A percentile compares a stretch with the other conserved stretches of the same genome.
These are phyloP conservation scores for Fusarium fujikuroi DNA, from an alignment of 2,329 filamentous ascomycete species.

Conservation along the genomic window DNA sequence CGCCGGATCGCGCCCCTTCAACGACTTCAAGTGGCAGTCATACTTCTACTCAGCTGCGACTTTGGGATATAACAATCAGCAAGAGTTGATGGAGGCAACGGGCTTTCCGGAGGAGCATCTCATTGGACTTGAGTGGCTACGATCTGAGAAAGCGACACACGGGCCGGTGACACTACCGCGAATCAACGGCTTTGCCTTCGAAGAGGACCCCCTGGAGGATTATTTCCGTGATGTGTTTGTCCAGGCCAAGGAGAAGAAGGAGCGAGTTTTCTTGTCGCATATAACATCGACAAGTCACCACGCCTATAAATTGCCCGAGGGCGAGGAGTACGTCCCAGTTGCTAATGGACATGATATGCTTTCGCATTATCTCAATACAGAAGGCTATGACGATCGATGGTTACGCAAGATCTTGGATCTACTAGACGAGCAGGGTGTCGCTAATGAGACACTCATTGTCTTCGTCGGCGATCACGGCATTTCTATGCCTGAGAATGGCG, in stretches of 20 bases:
- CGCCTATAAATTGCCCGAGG: conserved; percentile 45
- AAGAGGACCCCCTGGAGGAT: conserved; percentile 47
- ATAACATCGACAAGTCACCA: conserved; percentile 46
- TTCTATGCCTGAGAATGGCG: conserved; percentile 47
- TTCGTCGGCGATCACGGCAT: conserved; percentile 50
- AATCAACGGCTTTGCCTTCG: conserved; percentile 51
- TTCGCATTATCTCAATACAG: conserved; percentile 47
- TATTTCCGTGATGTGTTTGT: conserved; percentile 49
- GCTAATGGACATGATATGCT: conserved; percentile 44
- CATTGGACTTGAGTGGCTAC: conserved; percentile 46
- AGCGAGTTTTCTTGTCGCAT: conserved; percentile 32
- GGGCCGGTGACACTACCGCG: conserved; percentile 45
- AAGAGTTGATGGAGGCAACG: conserved; percentile 41
- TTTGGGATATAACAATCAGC: conserved; percentile 48
- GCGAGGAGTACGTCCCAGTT: conserved; percentile 44
- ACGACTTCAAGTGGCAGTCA: conserved; percentile 46
- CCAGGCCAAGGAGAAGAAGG: conserved; percentile 45
- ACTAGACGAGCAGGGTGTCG: conserved; percentile 47
- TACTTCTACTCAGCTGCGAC: conserved; percentile 49
- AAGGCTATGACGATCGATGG: conserved; percentile 49
- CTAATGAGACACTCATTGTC: conserved; percentile 49
- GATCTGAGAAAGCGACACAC: conserved; percentile 45
- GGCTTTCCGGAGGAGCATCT: conserved; percentile 46
- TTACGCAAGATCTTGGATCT: conserved; percentile 45
- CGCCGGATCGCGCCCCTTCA: conserved; percentile 6